These are phyloP conservation scores for Dactylellina leptospora DNA, from an alignment of 2,329 filamentous ascomycete species.

Conservation along the genomic window DNA sequence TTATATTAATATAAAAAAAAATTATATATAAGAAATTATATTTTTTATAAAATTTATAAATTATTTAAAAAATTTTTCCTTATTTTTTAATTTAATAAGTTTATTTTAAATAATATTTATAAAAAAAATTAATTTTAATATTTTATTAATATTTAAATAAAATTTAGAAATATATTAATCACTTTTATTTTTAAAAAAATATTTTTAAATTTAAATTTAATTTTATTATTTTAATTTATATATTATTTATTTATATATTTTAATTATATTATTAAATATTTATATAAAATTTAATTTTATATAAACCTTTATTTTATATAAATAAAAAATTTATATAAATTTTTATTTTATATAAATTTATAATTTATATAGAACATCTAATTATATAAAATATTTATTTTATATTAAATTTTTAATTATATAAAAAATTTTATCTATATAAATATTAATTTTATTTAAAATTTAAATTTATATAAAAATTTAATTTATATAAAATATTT, in stretches of 20 bases:
- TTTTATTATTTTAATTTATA: not conserved
- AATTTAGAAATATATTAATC: not conserved
- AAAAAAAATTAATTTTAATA: not conserved
- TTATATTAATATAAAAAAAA: conserved; percentile 6
- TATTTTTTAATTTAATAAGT: too few relatives aligned
- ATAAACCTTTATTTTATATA: not conserved
- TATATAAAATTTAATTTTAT: not conserved
- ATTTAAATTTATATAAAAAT: not conserved
- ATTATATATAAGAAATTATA: not conserved
- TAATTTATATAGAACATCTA: not conserved
- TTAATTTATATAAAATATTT: not conserved
- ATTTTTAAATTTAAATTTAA: not conserved
- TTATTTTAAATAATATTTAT: not conserved
- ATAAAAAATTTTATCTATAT: not conserved
- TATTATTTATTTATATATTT: not conserved
- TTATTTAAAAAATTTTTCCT: conserved; percentile 7
- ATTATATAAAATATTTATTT: not conserved
- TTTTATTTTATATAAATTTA: not conserved
- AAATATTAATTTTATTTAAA: not conserved
- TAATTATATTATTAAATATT: not conserved
- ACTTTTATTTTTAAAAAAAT: not conserved
- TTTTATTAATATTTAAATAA: not conserved
- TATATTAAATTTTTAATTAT: not conserved
- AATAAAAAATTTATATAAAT: not conserved
- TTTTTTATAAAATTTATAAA: not conserved